Evolutionary conservation across 2,329 filamentous ascomycete species (phyloP), one percentile per base, ranked within the genome.

Genomic region (Colletotrichum orchidophilum): DNA sequence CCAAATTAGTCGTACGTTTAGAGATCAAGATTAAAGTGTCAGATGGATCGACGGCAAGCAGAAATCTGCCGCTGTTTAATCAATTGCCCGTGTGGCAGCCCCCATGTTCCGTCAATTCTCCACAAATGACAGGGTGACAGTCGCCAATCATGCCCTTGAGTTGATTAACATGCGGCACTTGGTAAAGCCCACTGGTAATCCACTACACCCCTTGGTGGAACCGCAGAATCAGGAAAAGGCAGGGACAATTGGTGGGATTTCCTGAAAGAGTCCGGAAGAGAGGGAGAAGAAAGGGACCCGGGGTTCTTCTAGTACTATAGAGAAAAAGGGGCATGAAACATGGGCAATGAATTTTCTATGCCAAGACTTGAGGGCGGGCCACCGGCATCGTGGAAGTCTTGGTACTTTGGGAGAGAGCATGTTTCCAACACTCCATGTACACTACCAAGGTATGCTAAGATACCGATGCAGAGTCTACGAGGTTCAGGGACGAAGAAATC

Each of bases 21-120:
- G 26, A 49, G 26, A 55, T 55, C 46, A 50, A 70, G 21, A 66
- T 70, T 70, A 70, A 60, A 66, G 67, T 53, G 55, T 39, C 50
- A 50, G 18, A 55, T 55, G 33, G 67, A 70, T 70, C 67, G 46
- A 66, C 67, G 60, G 54, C 49, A 61, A 60, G 33, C 33, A 52
- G 15, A 18, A 55, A 50, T 66, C 55, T 35, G 62, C 57, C 31
- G 42, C 46, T 42, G 53, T 61, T 57, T 60, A 66, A 60, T 66
- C 21, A 50, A 66, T 55, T 15, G 54, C 46, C 52, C 62, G 62
- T 62, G 66, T 60, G 54, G 31, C n/a, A n/a, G 39, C 8, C n/a
- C 35, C 33, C 61, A 7, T 42, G 46, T 21, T 21, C 26, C 7
- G 15, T 18, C 31, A 26, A 26, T 39, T 31, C 60, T 60, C 42